Evolutionary conservation across 2,329 filamentous ascomycete species (phyloP).

Genomic region (Apiospora arundinis): DNA sequence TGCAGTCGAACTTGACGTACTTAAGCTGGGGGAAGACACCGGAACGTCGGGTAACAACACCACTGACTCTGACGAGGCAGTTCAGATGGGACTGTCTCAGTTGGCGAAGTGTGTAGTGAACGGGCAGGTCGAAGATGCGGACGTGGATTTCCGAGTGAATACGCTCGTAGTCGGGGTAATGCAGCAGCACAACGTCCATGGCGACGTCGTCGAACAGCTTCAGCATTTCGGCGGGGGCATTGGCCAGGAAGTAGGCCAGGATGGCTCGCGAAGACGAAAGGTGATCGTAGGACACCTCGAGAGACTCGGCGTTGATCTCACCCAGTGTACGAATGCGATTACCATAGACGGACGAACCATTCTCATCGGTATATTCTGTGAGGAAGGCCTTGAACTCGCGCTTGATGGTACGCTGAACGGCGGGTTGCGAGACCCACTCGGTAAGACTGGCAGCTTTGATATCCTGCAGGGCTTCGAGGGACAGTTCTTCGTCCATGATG

Average conservation of each 20-base stretch:
- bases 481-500: slow-evolving; percentile 94
- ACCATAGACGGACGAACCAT: slow-evolving; percentile 91
- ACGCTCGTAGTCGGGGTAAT: slow-evolving; percentile 96
- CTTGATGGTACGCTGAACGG: slow-evolving; percentile 91
- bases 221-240: slow-evolving; percentile 92
- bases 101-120: slow-evolving; percentile 93
- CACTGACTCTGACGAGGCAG: slow-evolving; percentile 90
- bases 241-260: slow-evolving; percentile 93
- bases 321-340: slow-evolving; percentile 94
- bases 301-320: slow-evolving; percentile 93
- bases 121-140: slow-evolving; percentile 91
- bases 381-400: slow-evolving; percentile 97
- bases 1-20: slow-evolving; percentile 98
- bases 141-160: slow-evolving; percentile 99
- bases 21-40: slow-evolving; percentile 98
- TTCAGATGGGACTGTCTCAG: slow-evolving; percentile 95
- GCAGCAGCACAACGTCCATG: slow-evolving; percentile 93
- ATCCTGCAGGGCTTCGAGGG: slow-evolving; percentile 87
- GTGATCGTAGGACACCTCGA: slow-evolving; percentile 96
- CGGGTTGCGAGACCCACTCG: slow-evolving; percentile 91
- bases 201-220: slow-evolving; percentile 97
- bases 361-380: slow-evolving; percentile 91
- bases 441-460: slow-evolving; percentile 92
- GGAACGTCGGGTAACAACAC: slow-evolving; percentile 91
- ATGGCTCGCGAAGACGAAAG: slow-evolving; percentile 90